A percentile compares a stretch with the other conserved stretches of the same genome.
These are phyloP conservation scores for Hirschioporus abietinus DNA, from an alignment of 768 basidiomycete species.

Conservation along the genomic window DNA sequence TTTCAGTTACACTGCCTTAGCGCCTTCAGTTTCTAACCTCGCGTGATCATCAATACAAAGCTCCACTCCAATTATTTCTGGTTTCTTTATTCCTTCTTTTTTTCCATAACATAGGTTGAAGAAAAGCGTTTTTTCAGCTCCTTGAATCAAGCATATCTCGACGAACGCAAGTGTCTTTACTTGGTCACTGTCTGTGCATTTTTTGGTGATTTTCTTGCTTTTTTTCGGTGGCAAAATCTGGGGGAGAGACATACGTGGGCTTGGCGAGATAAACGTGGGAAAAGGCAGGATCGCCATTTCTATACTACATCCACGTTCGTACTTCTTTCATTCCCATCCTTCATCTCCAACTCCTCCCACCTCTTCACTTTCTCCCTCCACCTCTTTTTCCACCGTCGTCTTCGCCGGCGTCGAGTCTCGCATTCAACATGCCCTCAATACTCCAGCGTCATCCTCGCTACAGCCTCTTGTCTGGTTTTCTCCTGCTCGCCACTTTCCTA, in stretches of 20 bases:
- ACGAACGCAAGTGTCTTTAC: neutral
- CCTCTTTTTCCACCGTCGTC: neutral
- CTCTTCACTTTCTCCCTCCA: neutral
- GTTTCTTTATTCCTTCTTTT: neutral
- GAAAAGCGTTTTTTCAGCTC: neutral
- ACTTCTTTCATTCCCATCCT: neutral
- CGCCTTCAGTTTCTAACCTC: neutral
- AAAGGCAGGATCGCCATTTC: neutral
- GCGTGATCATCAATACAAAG: neutral
- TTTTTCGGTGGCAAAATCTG: neutral
- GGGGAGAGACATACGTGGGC: neutral
- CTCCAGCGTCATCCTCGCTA: constrained; percentile 46
- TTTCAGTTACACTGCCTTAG: neutral
- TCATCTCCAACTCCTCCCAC: no score
- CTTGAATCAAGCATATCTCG: no score
- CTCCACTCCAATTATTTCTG: neutral
- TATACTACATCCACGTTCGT: neutral
- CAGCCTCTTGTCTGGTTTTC: constrained; percentile 35
- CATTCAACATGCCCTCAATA: constrained; percentile 5
- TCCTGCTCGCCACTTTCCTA: constrained; percentile 41
- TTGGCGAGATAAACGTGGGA: neutral
- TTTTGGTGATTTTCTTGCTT: neutral
- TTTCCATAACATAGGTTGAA: neutral
- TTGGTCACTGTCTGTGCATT: neutral
- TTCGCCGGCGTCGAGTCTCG: neutral